Evolutionary conservation across 2,329 filamentous ascomycete species (phyloP).

Genomic region (Stagonosporopsis vannaccii): DNA sequence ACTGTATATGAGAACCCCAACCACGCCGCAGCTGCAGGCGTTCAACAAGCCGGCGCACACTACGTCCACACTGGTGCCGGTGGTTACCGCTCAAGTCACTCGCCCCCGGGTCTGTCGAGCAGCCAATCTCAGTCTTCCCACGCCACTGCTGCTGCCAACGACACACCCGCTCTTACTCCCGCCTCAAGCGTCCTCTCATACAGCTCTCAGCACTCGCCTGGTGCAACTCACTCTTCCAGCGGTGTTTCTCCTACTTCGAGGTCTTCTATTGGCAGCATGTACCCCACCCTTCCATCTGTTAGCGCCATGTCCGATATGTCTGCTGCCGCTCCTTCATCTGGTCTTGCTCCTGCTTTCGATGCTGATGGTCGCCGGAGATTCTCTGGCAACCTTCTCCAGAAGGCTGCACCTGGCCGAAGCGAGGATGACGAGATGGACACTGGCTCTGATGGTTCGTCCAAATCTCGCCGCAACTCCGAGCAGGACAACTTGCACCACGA

Average conservation of each 20-base stretch:
- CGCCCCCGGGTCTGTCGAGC: slow-evolving; percentile 56
- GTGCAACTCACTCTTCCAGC: slow-evolving; percentile 67
- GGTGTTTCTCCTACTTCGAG: slow-evolving; percentile 73
- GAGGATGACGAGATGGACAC: slow-evolving; percentile 51
- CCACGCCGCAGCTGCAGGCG: slow-evolving; percentile 77
- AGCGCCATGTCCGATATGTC: slow-evolving; percentile 68
- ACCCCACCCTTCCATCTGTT: slow-evolving; percentile 77
- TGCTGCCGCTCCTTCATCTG: slow-evolving; percentile 71
- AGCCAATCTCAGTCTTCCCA: slow-evolving; percentile 61
- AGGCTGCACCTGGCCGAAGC: slow-evolving; percentile 47
- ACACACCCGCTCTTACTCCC: slow-evolving; percentile 79
- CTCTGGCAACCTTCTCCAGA: slow-evolving; percentile 66
- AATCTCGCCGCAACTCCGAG: slow-evolving; percentile 43
- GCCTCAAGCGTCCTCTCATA: slow-evolving; percentile 79
- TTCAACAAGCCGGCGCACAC: slow-evolving; percentile 76
- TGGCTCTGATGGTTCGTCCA: slow-evolving; percentile 48
- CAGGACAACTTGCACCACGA: slow-evolving; percentile 48
- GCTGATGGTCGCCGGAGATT: slow-evolving; percentile 67
- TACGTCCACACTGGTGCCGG: slow-evolving; percentile 62
- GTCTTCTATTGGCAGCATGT: slow-evolving; percentile 66
- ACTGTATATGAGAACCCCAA: slow-evolving; percentile 94
- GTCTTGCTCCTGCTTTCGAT: slow-evolving; percentile 70
- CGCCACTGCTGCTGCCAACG: slow-evolving; percentile 54
- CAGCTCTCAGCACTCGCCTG: slow-evolving; percentile 78
- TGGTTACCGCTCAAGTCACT: slow-evolving; percentile 64